Conservation (phyloP, 2,329 filamentous ascomycete species). For the Stagonosporopsis rhizophila region DNA sequence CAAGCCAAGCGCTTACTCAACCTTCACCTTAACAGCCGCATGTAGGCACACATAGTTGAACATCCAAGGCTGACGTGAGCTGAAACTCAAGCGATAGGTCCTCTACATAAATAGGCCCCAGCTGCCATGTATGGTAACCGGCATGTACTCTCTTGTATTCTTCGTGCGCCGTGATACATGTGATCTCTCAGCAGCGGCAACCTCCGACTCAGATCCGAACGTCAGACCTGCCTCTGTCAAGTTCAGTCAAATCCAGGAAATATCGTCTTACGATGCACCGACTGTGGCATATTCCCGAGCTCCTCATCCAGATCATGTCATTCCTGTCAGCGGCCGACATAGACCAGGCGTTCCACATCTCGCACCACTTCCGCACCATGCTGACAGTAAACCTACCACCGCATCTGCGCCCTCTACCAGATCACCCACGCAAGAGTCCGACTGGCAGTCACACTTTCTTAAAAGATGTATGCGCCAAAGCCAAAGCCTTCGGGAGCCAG, state of each 20-base stretch:
- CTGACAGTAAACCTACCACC: slow-evolving; percentile 21
- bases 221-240: background rate
- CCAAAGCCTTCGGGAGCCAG: background rate
- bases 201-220: background rate
- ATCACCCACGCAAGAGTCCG: background rate
- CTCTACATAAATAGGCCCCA: no score
- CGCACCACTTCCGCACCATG: slow-evolving; percentile 9
- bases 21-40: background rate
- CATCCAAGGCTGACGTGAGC: slow-evolving; percentile 6
- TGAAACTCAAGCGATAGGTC: background rate
- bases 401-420: slow-evolving; percentile 13
- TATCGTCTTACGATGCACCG: slow-evolving; percentile 17
- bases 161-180: background rate
- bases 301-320: slow-evolving; percentile 20
- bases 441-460: background rate
- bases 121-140: background rate
- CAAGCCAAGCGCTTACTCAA: slow-evolving; percentile 6
- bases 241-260: background rate
- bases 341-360: slow-evolving; percentile 5
- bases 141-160: no score
- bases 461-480: background rate
- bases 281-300: slow-evolving; percentile 24
- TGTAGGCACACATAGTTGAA: no score
- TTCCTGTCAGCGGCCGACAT: slow-evolving; percentile 15
- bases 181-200: background rate